phyloP scores from a whole-genome alignment of 495 filamentous ascomycete genomes.

The Bombardia bombarda region DNA sequence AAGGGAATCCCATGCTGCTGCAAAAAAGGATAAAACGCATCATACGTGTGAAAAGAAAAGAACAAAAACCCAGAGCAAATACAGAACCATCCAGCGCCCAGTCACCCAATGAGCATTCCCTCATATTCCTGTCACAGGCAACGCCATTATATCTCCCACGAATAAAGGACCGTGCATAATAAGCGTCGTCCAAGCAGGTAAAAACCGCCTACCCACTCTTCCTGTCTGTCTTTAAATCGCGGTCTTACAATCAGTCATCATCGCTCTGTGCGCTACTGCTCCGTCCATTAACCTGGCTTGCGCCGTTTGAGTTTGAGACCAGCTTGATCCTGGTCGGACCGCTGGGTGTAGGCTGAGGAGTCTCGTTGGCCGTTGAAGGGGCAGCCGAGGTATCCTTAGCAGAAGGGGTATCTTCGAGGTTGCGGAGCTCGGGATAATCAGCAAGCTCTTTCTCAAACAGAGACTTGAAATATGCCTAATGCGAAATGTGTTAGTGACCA shows the following conservation, averaged over 20 bases:
- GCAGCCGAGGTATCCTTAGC: constrained; percentile 57
- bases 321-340: constrained; percentile 42
- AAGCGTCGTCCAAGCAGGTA: too few species aligned
- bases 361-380: constrained; percentile 59
- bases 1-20: neutral
- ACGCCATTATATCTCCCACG: too few species aligned
- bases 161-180: too few species aligned
- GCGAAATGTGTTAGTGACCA: constrained; percentile 3
- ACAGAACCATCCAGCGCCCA: neutral
- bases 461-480: constrained; percentile 61
- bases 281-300: constrained; percentile 33
- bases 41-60: neutral
- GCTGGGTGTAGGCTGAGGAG: constrained; percentile 51
- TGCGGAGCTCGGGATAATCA: constrained; percentile 62
- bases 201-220: too few species aligned
- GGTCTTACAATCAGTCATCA: constrained; percentile 26
- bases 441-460: constrained; percentile 64
- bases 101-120: too few species aligned
- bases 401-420: constrained; percentile 51
- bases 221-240: too few species aligned
- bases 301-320: constrained; percentile 46
- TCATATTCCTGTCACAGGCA: too few species aligned
- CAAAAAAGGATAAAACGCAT: neutral
- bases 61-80: neutral
- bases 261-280: constrained; percentile 35